phyloP scores from a whole-genome alignment of 2,329 filamentous ascomycete species.

The Nemania serpens region DNA sequence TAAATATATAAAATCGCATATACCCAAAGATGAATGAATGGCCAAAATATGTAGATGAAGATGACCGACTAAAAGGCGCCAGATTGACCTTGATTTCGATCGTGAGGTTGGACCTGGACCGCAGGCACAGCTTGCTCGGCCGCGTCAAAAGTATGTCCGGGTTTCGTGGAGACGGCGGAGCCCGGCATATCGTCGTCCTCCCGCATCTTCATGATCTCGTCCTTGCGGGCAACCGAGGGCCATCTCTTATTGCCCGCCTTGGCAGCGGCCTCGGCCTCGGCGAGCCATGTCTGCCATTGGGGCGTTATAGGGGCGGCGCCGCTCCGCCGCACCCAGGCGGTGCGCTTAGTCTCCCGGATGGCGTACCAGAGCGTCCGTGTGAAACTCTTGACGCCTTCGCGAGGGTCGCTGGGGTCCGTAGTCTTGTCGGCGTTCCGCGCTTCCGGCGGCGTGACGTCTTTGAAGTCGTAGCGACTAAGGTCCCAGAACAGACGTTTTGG shows the following conservation, averaged over 20 bases:
- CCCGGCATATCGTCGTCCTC: conserved; percentile 19
- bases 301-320: conserved; percentile 57
- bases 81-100: conserved; percentile 5
- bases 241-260: conserved; percentile 43
- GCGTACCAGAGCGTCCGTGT: conserved; percentile 64
- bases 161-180: not conserved
- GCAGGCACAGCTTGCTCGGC: conserved; percentile 31
- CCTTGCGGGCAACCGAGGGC: conserved; percentile 55
- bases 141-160: conserved; percentile 16
- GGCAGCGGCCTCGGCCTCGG: conserved; percentile 51
- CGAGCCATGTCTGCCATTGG: conserved; percentile 60
- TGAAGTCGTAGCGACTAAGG: conserved; percentile 54
- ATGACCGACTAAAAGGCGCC: conserved; percentile 14
- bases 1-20: conserved; percentile 6
- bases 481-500: conserved; percentile 60
- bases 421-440: conserved; percentile 43
- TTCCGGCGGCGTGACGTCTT: conserved; percentile 48
- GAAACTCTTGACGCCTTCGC: conserved; percentile 53
- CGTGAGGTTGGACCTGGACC: conserved; percentile 21
- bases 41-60: too few relatives aligned
- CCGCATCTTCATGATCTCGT: conserved; percentile 51
- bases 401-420: conserved; percentile 39
- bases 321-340: conserved; percentile 57
- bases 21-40: not conserved
- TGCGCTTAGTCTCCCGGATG: conserved; percentile 57